Conservation (phyloP, 495 filamentous ascomycete genomes). For the Lepraria neglecta region DNA sequence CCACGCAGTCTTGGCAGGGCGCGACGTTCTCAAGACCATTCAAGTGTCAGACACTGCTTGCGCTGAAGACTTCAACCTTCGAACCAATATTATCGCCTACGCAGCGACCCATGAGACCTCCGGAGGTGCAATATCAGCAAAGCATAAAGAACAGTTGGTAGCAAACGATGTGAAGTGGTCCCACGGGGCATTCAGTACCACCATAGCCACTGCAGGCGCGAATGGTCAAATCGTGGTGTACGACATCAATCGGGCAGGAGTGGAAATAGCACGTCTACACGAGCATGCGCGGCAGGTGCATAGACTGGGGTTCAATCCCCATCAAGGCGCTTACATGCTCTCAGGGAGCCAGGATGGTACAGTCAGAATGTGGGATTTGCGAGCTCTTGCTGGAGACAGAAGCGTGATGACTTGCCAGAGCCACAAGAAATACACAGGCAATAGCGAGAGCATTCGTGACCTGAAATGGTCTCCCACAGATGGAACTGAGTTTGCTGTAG, state of each 20-base stretch:
- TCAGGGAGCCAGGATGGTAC: conserved; percentile 91
- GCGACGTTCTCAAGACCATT: conserved; percentile 79
- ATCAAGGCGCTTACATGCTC: conserved; percentile 65
- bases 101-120: conserved; percentile 54
- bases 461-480: conserved; percentile 85
- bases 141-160: conserved; percentile 65
- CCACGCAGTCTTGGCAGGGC: conserved; percentile 72
- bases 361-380: conserved; percentile 74
- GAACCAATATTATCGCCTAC: conserved; percentile 65
- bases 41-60: conserved; percentile 62
- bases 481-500: conserved; percentile 78
- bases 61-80: conserved; percentile 73
- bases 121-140: conserved; percentile 44
- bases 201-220: conserved; percentile 75
- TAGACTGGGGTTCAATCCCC: conserved; percentile 82
- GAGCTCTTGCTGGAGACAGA: conserved; percentile 45
- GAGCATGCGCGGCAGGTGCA: conserved; percentile 92
- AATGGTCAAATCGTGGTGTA: conserved; percentile 85
- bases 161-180: conserved; percentile 85
- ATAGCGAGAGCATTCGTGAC: conserved; percentile 74
- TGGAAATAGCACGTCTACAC: conserved; percentile 70
- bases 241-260: conserved; percentile 64
- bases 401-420: conserved; percentile 49
- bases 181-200: conserved; percentile 54
- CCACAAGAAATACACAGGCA: conserved; percentile 52